Base-by-base conservation (phyloP, 2,329 filamentous ascomycete species). In the Trichophyton rubrum region DNA sequence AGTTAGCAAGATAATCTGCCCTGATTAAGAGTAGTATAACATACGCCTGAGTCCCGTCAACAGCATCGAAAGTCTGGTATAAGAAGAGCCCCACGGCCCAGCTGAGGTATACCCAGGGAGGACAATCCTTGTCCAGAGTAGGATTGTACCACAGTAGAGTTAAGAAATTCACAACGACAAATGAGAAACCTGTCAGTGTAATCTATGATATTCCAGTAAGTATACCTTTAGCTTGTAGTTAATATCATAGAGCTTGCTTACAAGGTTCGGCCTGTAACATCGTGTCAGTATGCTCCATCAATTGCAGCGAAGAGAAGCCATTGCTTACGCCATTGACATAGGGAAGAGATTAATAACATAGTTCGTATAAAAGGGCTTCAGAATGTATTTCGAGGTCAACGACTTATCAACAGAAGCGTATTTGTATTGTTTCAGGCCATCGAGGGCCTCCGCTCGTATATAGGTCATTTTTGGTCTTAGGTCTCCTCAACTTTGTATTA, bases 31-130 rank as follows among this genome's bases (percentile, higher is more conserved):
- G 1, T 8, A 20, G 13, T 17, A 20, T 7, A 5, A 57, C 87
- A 72, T 80, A 90, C 85, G 93, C 93, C 73, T 99, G 93, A 33
- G 87, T 83, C 59, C 93, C 93, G 75, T 99, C 93, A 27, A 97
- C 90, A 1, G 92, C 93, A 75, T 99, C 93, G 75, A 99, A 96
- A 1, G 92, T 97, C 81, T 99, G 93, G 75, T 99, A 99, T 58
- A 97, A 74, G 73, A 97, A 96, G 66, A 99, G 77, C 1, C 93
- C 93, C 35, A 88, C 74, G 3, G 91, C 87, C 89, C 91, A 99
- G 69, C 85, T 88, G 66, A 87, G 88, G 78, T 99, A 99, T 15
- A 99, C 92, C 93, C 93, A 99, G 1, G 83, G 72, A 8, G 93
- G 93, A 72, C 92, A 97, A 73, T 99, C 89, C 74, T 89, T 86